phyloP scores from a whole-genome alignment of 1,139 yeast genomes.

The Yamadazyma epiphylla region DNA sequence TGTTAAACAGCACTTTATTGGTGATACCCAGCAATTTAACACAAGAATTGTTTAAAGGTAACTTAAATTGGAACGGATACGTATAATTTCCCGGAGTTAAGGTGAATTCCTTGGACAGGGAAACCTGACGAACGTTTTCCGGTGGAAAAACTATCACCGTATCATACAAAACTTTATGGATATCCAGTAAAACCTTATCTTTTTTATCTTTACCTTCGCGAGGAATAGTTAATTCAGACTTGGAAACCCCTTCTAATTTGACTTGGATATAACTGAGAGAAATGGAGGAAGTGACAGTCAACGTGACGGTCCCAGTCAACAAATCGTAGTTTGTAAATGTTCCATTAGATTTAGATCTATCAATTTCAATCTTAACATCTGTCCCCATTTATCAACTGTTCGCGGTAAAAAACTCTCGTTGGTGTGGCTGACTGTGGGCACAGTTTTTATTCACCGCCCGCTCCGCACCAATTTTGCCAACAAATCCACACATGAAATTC shows the following conservation, averaged over 20 bases:
- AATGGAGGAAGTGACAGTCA: conserved; percentile 44
- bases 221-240: conserved; percentile 33
- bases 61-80: conserved; percentile 53
- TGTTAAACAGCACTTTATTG: conserved; percentile 34
- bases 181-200: conserved; percentile 33
- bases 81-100: conserved; percentile 56
- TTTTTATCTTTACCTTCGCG: conserved; percentile 15
- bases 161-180: conserved; percentile 55
- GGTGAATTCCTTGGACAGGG: conserved; percentile 52
- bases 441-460: too few relatives aligned
- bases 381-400: too few relatives aligned
- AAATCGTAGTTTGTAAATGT: conserved; percentile 52
- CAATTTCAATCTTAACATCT: conserved; percentile 36
- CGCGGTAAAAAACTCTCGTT: too few relatives aligned
- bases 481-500: too few relatives aligned
- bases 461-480: too few relatives aligned
- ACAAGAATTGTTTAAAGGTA: conserved; percentile 53
- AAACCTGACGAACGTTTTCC: conserved; percentile 43
- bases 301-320: conserved; percentile 43
- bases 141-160: conserved; percentile 62
- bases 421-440: too few relatives aligned
- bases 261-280: conserved; percentile 51
- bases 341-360: conserved; percentile 33
- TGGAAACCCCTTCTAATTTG: conserved; percentile 55
- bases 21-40: conserved; percentile 39